phyloP scores from a whole-genome alignment of 2,329 filamentous ascomycete species.

The Onygena corvina region DNA sequence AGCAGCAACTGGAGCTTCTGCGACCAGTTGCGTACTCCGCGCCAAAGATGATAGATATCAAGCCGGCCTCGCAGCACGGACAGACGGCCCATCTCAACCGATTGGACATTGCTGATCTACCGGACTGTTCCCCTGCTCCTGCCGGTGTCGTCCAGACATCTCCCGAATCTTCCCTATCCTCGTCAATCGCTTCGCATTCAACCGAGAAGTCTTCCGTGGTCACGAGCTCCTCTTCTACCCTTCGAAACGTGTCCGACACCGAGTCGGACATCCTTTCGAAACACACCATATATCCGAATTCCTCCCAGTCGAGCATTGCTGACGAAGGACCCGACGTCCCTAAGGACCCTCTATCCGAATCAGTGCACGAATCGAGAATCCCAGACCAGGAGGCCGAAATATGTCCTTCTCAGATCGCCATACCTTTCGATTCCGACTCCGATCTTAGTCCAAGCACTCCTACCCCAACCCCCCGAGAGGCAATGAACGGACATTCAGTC shows the following conservation, averaged over 20 bases:
- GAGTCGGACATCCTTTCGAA: constrained; percentile 4
- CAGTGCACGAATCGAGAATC: background rate
- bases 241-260: background rate
- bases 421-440: constrained; percentile 6
- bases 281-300: background rate
- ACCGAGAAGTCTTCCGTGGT: background rate
- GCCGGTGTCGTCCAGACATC: background rate
- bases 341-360: background rate
- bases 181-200: background rate
- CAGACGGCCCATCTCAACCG: background rate
- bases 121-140: background rate
- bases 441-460: constrained; percentile 10
- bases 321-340: background rate
- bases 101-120: background rate
- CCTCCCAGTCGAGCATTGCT: constrained; percentile 5
- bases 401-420: constrained; percentile 6
- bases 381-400: background rate
- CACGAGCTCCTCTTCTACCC: background rate
- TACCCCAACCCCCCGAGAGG: constrained; percentile 12
- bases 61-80: background rate
- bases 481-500: constrained; percentile 2
- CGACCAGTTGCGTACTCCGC: background rate
- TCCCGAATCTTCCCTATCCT: background rate
- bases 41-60: background rate
- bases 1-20: constrained; percentile 3